A percentile compares a stretch with the other conserved stretches of the same genome.
These are phyloP conservation scores for Flaveria bidentis DNA, from an alignment of 129 eudicot genomes.

Conservation along the genomic window DNA sequence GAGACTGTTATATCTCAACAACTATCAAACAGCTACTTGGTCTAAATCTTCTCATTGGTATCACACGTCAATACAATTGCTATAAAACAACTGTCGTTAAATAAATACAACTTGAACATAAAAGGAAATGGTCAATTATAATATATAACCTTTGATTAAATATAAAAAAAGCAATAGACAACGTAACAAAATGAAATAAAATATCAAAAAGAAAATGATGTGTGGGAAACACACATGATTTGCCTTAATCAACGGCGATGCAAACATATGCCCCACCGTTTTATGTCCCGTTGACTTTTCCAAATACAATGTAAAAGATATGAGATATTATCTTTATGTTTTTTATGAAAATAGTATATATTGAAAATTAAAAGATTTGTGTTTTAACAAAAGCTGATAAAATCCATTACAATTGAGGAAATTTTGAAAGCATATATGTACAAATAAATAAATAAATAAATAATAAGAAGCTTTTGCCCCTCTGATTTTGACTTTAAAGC, in stretches of 20 bases:
- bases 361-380: not conserved
- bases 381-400: not conserved
- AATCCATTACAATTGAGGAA: too few species aligned
- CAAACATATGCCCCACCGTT: not conserved
- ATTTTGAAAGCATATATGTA: not conserved
- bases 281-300: constrained; percentile 30
- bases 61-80: not conserved
- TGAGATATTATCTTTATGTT: not conserved
- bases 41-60: not conserved
- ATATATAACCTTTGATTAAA: not conserved
- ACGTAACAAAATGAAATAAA: not conserved
- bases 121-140: not conserved
- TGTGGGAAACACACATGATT: constrained; percentile 25
- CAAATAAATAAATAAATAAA: not conserved
- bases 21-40: constrained; percentile 2
- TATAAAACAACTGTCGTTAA: not conserved
- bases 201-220: not conserved
- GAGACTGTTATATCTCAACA: not conserved
- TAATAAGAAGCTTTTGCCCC: not conserved
- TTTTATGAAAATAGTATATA: not conserved
- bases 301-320: not conserved
- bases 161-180: not conserved
- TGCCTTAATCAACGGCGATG: constrained; percentile 26
- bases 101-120: constrained; percentile 7
- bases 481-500: constrained; percentile 12